Conservation (phyloP, 768 basidiomycete species). For the Pisolithus albus region DNA sequence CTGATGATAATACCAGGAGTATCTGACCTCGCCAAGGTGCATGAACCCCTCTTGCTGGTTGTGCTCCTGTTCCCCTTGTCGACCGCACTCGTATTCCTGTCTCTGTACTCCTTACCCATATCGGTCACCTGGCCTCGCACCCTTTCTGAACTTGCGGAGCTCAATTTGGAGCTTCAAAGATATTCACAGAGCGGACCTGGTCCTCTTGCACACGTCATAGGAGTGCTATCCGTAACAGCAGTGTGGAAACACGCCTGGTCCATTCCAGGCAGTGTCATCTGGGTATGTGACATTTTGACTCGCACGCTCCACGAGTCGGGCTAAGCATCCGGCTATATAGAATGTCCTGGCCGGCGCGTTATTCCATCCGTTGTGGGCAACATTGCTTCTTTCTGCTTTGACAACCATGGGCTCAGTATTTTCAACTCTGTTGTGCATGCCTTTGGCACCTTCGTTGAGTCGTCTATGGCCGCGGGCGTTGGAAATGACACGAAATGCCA, state of each 20-base stretch:
- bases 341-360: conserved; percentile 87
- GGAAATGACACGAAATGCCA: conserved; percentile 73
- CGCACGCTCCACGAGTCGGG: background rate
- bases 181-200: conserved; percentile 67
- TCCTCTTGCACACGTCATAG: conserved; percentile 69
- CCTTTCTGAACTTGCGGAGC: conserved; percentile 64
- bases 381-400: conserved; percentile 72
- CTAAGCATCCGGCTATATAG: conserved; percentile 33
- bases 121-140: conserved; percentile 72
- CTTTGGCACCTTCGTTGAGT: conserved; percentile 77
- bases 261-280: conserved; percentile 87
- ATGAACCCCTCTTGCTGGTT: conserved; percentile 62
- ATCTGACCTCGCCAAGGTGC: conserved; percentile 31
- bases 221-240: conserved; percentile 75
- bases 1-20: conserved; percentile 3
- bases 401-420: conserved; percentile 83
- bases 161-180: conserved; percentile 68
- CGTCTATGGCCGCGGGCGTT: conserved; percentile 79
- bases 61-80: conserved; percentile 67
- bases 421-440: conserved; percentile 73
- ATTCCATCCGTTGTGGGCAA: conserved; percentile 77
- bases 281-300: conserved; percentile 45
- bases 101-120: conserved; percentile 55
- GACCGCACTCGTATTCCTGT: conserved; percentile 42
- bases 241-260: conserved; percentile 98